phyloP scores from a whole-genome alignment of 176 grass and related monocot genomes.

The Oryza rufipogon region DNA sequence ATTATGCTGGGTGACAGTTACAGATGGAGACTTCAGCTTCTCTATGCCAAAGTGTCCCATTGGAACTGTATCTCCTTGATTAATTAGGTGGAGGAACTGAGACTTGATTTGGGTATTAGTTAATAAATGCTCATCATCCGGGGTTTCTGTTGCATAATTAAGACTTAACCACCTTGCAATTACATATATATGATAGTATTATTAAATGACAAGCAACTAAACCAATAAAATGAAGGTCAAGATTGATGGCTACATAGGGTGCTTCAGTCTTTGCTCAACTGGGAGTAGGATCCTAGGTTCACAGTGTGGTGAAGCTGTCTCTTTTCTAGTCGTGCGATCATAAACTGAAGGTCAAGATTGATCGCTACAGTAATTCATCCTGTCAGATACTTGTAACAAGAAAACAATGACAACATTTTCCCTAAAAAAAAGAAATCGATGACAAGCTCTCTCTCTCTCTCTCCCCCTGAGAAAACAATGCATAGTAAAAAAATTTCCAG shows the following conservation, averaged over 20 bases:
- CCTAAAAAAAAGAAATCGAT: too few relatives aligned
- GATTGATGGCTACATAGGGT: background rate
- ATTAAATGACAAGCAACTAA: slow-evolving; percentile 15
- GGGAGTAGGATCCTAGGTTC: background rate
- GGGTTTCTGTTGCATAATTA: slow-evolving; percentile 2
- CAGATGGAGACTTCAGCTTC: slow-evolving; percentile 25
- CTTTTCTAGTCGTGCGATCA: background rate
- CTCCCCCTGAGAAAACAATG: too few relatives aligned
- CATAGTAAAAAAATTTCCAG: background rate
- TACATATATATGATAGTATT: background rate
- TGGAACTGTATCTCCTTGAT: slow-evolving; percentile 39
- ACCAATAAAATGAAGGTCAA: background rate
- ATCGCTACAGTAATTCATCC: background rate
- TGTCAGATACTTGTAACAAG: background rate
- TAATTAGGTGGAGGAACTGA: background rate
- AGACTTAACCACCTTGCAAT: background rate
- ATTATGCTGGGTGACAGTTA: slow-evolving; percentile 26
- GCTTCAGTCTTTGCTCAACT: background rate
- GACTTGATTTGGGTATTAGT: slow-evolving; percentile 22
- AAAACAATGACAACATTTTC: too few relatives aligned
- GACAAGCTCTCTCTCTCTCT: background rate
- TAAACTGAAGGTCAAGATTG: background rate
- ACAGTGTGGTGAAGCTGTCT: background rate
- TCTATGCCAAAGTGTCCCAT: background rate
- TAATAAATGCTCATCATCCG: slow-evolving; percentile 27